These are phyloP conservation scores for Tritrichomonas musculus DNA, from an alignment of 208 protist genomes.

Conservation along the genomic window DNA sequence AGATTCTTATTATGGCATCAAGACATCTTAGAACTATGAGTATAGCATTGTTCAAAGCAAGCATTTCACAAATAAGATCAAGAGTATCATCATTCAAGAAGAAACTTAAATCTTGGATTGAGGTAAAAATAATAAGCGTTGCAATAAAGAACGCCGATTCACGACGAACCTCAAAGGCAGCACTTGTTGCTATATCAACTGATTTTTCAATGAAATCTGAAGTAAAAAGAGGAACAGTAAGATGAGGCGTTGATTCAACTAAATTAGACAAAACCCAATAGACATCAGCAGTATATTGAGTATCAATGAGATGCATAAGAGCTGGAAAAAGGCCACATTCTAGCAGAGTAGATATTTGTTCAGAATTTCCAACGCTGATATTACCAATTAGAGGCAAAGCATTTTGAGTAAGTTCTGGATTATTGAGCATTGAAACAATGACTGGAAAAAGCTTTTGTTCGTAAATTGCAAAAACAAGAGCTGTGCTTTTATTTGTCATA, in stretches of 20 bases:
- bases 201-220: neutral
- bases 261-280: conserved; percentile 14
- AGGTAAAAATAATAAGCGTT: neutral
- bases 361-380: neutral
- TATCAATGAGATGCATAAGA: neutral
- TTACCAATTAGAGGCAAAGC: conserved; percentile 9
- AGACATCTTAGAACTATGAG: neutral
- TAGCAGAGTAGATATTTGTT: neutral
- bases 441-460: neutral
- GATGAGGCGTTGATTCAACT: neutral
- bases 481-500: neutral
- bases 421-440: neutral
- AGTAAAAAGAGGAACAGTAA: neutral
- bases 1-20: neutral
- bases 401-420: neutral
- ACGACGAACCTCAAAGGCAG: neutral
- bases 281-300: neutral
- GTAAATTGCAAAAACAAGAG: neutral
- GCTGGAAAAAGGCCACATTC: neutral
- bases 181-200: neutral
- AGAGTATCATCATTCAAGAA: neutral
- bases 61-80: conserved; percentile 7
- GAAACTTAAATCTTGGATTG: neutral
- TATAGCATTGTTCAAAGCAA: neutral
- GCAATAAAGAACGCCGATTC: neutral